Base-by-base conservation (phyloP, 495 filamentous ascomycete genomes). In the Pseudomonodictys pantanalensis region DNA sequence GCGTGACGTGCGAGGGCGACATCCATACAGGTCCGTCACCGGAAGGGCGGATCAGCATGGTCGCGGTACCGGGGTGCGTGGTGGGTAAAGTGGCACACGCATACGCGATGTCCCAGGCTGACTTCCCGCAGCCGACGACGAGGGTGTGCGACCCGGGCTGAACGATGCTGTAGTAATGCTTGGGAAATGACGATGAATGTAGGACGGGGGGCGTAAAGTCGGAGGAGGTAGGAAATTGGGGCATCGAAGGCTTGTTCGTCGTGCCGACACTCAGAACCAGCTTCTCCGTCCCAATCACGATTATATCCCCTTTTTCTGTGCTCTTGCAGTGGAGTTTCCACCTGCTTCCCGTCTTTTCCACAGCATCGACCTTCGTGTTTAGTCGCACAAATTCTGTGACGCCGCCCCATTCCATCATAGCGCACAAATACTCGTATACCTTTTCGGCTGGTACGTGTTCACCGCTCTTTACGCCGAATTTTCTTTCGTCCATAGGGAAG, bases 21-120 rank as follows among this genome's bases (percentile, higher is more conserved):
- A 92, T 89, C 81, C 85, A 92, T 4, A 66, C 64, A 0, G 87
- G 86, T 0, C 89, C 90, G 67, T 88, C 83, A 2, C 90, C 90
- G 7, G 79, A 86, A 28, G 83, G 81, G 55, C 91, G 81, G 58
- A 96, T 91, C 30, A 95, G 75, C 89, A 84, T 90, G 59, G 61
- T 64, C 1, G 89, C 78, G 42, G 85, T 77, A n/a, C n/a, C n/a
- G n/a, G n/a, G n/a, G n/a, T n/a, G n/a, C 2, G 86, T 87, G 1
- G 76, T 73, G 1, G 51, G 28, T 8, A 49, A 23, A 0, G 79
- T 77, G 1, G 82, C 85, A 65, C 83, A 87, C 3, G 79, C 76
- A 64, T 92, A 91, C 0, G 83, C 89, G 2, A 82, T 83, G 75
- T 95, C 90, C 78, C 82, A 91, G 0, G 81, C 88, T 1, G 86